A percentile compares a stretch with the other conserved stretches of the same genome.
phyloP scores from a whole-genome alignment of 208 protist species.

The Leptomonas pyrrhocoris region DNA sequence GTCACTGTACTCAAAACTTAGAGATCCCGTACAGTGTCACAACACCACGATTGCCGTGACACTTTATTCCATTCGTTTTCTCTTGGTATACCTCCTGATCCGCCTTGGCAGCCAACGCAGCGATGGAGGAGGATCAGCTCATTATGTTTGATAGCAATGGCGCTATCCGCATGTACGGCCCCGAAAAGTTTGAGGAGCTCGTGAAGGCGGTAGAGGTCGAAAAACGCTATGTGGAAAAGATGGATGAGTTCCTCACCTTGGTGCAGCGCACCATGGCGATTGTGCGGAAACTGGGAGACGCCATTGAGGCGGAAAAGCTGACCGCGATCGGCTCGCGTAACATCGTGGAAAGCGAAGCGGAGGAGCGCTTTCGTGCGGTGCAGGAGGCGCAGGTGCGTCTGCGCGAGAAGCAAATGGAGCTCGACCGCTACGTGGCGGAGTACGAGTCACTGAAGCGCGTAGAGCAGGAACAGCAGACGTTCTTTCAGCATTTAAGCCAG shows the following conservation, averaged over 20 bases:
- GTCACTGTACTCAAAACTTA: too few species aligned
- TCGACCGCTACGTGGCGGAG: conserved; percentile 89
- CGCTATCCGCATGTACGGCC: conserved; percentile 90
- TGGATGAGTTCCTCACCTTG: conserved; percentile 85
- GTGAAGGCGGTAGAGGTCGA: conserved; percentile 76
- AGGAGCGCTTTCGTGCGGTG: conserved; percentile 74
- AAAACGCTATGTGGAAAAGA: conserved; percentile 73
- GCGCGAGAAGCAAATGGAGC: conserved; percentile 88
- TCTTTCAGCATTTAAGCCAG: conserved; percentile 82
- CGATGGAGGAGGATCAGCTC: conserved; percentile 85
- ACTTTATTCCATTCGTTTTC: background rate
- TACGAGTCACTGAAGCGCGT: conserved; percentile 86
- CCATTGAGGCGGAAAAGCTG: conserved; percentile 88
- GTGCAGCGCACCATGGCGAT: conserved; percentile 84
- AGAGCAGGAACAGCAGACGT: conserved; percentile 81
- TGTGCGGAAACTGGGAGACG: conserved; percentile 74
- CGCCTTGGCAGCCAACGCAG: background rate
- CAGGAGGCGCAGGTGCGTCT: conserved; percentile 86
- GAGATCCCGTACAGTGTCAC: too few species aligned
- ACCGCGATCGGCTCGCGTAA: conserved; percentile 86
- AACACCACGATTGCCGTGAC: background rate
- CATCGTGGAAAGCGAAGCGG: conserved; percentile 88
- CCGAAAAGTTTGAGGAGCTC: conserved; percentile 89
- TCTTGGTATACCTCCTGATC: conserved; percentile 17
- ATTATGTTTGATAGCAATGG: conserved; percentile 91